phyloP scores from a whole-genome alignment of 345 rosid genomes.

The Salix suchowensis region DNA sequence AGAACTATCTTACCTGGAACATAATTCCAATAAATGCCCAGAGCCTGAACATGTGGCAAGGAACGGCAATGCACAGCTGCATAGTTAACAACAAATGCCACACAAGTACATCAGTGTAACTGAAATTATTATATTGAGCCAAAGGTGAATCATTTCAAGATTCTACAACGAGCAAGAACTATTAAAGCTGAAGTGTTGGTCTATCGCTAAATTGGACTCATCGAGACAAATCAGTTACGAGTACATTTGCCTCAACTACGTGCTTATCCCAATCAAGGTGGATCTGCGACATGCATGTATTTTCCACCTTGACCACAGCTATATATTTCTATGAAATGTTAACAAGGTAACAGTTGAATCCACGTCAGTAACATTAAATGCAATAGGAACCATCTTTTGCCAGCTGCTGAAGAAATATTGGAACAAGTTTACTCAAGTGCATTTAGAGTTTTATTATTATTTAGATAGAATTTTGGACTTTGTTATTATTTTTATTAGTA shows the following conservation, averaged over 20 bases:
- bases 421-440: too few relatives aligned
- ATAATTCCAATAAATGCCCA: constrained; percentile 97
- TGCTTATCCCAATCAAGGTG: background rate
- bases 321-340: background rate
- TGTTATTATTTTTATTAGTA: too few relatives aligned
- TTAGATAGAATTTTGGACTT: too few relatives aligned
- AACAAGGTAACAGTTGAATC: background rate
- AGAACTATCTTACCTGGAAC: constrained; percentile 64
- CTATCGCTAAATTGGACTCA: background rate
- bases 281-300: background rate
- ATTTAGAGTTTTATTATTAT: too few relatives aligned
- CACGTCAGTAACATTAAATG: background rate
- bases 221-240: background rate
- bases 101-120: background rate
- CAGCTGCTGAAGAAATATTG: too few relatives aligned
- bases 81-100: background rate
- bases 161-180: background rate
- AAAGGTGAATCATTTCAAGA: background rate
- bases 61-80: constrained; percentile 94
- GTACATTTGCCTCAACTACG: background rate
- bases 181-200: background rate
- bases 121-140: background rate
- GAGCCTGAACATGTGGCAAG: constrained; percentile 82
- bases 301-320: background rate
- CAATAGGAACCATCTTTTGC: background rate